Conservation (phyloP, 106 monocot genomes). For the Vanilla planifolia region DNA sequence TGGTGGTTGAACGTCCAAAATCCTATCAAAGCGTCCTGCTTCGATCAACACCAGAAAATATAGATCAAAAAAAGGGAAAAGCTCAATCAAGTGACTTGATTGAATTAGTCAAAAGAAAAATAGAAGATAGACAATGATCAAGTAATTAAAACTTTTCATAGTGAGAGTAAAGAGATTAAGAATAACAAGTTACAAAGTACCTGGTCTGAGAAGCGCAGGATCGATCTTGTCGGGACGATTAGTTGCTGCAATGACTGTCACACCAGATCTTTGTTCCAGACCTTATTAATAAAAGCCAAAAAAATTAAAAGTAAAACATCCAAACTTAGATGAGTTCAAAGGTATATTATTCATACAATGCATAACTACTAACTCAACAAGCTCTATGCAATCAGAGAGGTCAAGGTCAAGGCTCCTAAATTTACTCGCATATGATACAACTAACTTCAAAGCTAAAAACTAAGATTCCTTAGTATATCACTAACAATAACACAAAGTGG, state of each 20-base stretch:
- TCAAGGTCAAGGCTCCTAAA: not conserved
- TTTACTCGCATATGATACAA: not conserved
- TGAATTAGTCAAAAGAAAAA: too few relatives aligned
- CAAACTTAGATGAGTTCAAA: not conserved
- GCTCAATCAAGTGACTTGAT: too few relatives aligned
- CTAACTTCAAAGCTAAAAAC: not conserved
- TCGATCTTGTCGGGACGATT: slow-evolving; percentile 99
- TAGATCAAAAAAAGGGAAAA: too few relatives aligned
- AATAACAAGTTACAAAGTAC: slow-evolving; percentile 20
- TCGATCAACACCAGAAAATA: slow-evolving; percentile 6
- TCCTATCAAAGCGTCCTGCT: slow-evolving; percentile 87
- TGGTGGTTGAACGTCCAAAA: slow-evolving; percentile 82
- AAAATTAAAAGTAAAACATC: not conserved
- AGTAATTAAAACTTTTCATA: not conserved
- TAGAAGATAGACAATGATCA: too few relatives aligned
- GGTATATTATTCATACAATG: too few relatives aligned
- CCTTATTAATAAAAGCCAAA: slow-evolving; percentile 27
- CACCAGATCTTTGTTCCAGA: slow-evolving; percentile 69
- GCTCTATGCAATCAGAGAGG: not conserved
- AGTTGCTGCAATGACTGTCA: slow-evolving; percentile 93
- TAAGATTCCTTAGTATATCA: too few relatives aligned
- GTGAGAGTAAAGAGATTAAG: not conserved
- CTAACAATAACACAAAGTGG: too few relatives aligned
- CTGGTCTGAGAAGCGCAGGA: slow-evolving; percentile 86
- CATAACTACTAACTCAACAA: not conserved